Evolutionary conservation across 2,329 filamentous ascomycete genomes (phyloP).

Genomic region (Blastomyces emzantsi): DNA sequence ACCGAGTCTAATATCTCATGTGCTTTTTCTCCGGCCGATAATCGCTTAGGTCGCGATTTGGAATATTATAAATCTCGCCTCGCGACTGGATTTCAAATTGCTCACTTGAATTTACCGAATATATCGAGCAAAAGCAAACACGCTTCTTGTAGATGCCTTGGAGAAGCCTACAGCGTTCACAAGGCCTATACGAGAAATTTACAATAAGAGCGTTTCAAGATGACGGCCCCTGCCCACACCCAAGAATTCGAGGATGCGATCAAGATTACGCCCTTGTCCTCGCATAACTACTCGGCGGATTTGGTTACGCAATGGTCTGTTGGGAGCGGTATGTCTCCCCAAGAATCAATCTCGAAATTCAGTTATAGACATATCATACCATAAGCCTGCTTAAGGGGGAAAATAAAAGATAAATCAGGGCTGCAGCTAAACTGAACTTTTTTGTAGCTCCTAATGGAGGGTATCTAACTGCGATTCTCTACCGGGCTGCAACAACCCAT

Average conservation of each 20-base stretch:
- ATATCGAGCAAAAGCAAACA: neutral
- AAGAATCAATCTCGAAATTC: neutral
- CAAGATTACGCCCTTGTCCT: slow-evolving; percentile 2
- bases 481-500: slow-evolving; percentile 6
- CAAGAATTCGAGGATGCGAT: slow-evolving; percentile 5
- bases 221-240: slow-evolving; percentile 1
- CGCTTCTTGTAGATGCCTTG: neutral
- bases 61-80: neutral
- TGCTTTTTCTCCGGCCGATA: neutral
- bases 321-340: slow-evolving; percentile 1
- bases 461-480: slow-evolving; percentile 4
- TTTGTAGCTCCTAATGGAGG: slow-evolving; percentile 6
- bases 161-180: neutral
- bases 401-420: neutral
- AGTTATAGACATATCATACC: neutral
- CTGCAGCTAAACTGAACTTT: slow-evolving; percentile 3
- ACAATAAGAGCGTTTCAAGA: neutral
- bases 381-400: neutral
- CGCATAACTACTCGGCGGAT: slow-evolving; percentile 7
- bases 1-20: neutral
- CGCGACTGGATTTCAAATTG: neutral
- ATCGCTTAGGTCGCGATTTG: neutral
- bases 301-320: neutral
- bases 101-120: neutral
- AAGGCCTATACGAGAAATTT: neutral